phyloP scores from a whole-genome alignment of 192 early-diverging fungal genomes.

The Podila epigama region DNA sequence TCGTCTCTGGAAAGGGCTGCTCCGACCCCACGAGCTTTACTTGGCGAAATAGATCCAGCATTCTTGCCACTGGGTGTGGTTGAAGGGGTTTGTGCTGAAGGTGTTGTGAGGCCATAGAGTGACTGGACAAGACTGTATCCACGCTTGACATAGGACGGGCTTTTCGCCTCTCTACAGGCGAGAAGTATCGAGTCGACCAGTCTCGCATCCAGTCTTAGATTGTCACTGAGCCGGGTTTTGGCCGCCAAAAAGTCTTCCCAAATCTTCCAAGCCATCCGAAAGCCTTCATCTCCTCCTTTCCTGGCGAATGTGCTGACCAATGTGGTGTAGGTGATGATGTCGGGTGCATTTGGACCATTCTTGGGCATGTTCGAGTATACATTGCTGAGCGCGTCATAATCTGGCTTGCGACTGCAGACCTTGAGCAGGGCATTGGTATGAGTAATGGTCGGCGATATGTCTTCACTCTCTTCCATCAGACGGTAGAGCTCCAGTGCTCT shows the following conservation, averaged over 20 bases:
- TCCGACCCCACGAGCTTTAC: conserved; percentile 18
- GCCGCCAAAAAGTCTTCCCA: conserved; percentile 44
- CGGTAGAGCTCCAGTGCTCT: conserved; percentile 33
- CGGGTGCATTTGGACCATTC: conserved; percentile 19
- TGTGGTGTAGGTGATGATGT: conserved; percentile 45
- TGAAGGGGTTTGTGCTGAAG: background rate
- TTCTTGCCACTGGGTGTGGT: background rate
- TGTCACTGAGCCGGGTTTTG: conserved; percentile 14
- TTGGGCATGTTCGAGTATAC: conserved; percentile 31
- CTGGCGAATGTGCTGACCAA: conserved; percentile 40
- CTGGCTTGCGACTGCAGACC: conserved; percentile 34
- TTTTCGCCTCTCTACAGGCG: conserved; percentile 24
- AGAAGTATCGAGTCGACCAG: conserved; percentile 25
- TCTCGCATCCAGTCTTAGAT: conserved; percentile 20
- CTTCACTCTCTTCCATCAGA: conserved; percentile 16
- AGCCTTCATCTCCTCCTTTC: conserved; percentile 28
- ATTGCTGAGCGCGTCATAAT: conserved; percentile 14
- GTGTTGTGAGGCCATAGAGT: conserved; percentile 8
- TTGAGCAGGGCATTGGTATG: conserved; percentile 53
- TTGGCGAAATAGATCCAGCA: conserved; percentile 7
- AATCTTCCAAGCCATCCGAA: conserved; percentile 29
- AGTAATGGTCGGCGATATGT: conserved; percentile 1
- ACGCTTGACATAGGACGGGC: conserved; percentile 4
- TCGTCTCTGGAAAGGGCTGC: conserved; percentile 2
- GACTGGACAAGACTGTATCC: conserved; percentile 27